These are phyloP conservation scores for Septoria petroselini DNA, from an alignment of 2,329 filamentous ascomycete species.

Conservation along the genomic window DNA sequence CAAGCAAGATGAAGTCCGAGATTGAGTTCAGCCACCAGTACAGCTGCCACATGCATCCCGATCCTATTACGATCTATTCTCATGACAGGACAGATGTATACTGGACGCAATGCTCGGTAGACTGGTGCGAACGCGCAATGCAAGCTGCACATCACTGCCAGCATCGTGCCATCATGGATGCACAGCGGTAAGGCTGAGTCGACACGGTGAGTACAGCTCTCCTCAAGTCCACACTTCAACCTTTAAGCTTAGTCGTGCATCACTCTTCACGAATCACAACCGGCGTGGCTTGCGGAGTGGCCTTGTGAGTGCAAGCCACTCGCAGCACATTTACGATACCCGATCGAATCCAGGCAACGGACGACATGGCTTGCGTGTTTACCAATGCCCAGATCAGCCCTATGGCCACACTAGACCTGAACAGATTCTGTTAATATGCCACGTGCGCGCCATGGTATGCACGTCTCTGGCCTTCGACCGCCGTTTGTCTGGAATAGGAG, in stretches of 20 bases:
- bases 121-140: background rate
- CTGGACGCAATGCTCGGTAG: background rate
- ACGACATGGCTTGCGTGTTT: background rate
- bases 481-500: background rate
- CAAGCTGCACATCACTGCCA: conserved; percentile 8
- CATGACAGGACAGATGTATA: no score
- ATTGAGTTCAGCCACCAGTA: background rate
- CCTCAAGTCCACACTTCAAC: conserved; percentile 7
- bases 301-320: conserved; percentile 14
- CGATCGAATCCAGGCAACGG: conserved; percentile 5
- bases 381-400: conserved; percentile 10
- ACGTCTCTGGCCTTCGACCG: background rate
- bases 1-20: background rate
- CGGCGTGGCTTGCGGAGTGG: conserved; percentile 16
- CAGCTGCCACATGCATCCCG: background rate
- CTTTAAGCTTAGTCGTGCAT: background rate
- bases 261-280: conserved; percentile 6
- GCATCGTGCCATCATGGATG: background rate
- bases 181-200: conserved; percentile 15
- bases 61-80: no score
- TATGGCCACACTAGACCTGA: conserved; percentile 1
- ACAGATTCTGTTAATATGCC: background rate
- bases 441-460: conserved; percentile 8
- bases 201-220: conserved; percentile 3
- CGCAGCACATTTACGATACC: conserved; percentile 4